Conservation (phyloP, 192 early-diverging fungal genomes). For the Hyaloraphidium curvatum region DNA sequence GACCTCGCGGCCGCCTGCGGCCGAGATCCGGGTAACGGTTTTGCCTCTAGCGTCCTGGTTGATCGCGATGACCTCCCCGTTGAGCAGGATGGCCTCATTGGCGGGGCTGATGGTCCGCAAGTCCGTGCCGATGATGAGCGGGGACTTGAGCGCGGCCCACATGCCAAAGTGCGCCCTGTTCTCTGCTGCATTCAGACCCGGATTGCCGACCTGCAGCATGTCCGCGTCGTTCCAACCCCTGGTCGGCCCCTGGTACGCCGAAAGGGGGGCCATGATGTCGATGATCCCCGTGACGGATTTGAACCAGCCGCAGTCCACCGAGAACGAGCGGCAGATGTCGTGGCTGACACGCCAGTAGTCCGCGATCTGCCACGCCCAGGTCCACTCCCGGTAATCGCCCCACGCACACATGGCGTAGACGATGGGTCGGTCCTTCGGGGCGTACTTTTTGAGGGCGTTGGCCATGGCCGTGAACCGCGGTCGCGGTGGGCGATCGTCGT, state of each 20-base stretch:
- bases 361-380: slow-evolving; percentile 14
- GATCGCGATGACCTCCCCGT: slow-evolving; percentile 31
- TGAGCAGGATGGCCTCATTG: slow-evolving; percentile 16
- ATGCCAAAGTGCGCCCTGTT: slow-evolving; percentile 25
- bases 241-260: slow-evolving; percentile 10
- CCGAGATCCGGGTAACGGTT: slow-evolving; percentile 7
- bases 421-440: slow-evolving; percentile 20
- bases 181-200: slow-evolving; percentile 15
- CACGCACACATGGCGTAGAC: slow-evolving; percentile 26
- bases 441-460: slow-evolving; percentile 29
- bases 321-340: slow-evolving; percentile 12
- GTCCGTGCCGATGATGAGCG: slow-evolving; percentile 35
- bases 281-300: slow-evolving; percentile 14
- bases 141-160: slow-evolving; percentile 35
- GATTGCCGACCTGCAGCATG: slow-evolving; percentile 33
- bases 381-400: slow-evolving; percentile 25
- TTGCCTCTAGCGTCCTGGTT: slow-evolving; percentile 34
- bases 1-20: slow-evolving; percentile 5
- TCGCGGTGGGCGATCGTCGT: slow-evolving; percentile 16
- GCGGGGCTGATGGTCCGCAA: slow-evolving; percentile 14
- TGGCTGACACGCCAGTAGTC: slow-evolving; percentile 16
- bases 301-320: too few species aligned
- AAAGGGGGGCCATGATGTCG: slow-evolving; percentile 7
- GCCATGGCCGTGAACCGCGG: slow-evolving; percentile 13
- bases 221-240: slow-evolving; percentile 32